Evolutionary conservation across 495 filamentous ascomycete species (phyloP).

Genomic region (Amorphotheca resinae): DNA sequence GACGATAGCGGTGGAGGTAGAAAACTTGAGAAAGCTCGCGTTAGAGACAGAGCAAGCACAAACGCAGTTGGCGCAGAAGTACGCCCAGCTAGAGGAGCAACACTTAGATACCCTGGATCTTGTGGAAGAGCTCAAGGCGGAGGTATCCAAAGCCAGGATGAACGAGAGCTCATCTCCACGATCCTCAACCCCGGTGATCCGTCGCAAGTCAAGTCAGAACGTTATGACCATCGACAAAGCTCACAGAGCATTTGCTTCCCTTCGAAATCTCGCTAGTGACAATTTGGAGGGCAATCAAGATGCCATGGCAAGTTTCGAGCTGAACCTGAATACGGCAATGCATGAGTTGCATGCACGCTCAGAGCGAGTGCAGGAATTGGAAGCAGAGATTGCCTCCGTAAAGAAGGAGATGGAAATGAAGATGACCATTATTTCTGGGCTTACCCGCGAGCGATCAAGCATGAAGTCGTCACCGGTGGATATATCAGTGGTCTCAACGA

Average conservation of each 20-base stretch:
- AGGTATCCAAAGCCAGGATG: slow-evolving; percentile 63
- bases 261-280: slow-evolving; percentile 76
- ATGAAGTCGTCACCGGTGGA: slow-evolving; percentile 83
- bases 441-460: slow-evolving; percentile 83
- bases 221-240: slow-evolving; percentile 82
- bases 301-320: slow-evolving; percentile 81
- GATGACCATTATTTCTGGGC: slow-evolving; percentile 83
- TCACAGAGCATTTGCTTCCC: slow-evolving; percentile 78
- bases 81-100: slow-evolving; percentile 65
- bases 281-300: slow-evolving; percentile 75
- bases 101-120: slow-evolving; percentile 72
- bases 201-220: slow-evolving; percentile 88
- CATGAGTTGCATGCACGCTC: slow-evolving; percentile 79
- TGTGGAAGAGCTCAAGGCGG: slow-evolving; percentile 79
- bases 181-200: slow-evolving; percentile 54
- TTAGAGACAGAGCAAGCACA: slow-evolving; percentile 68
- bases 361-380: slow-evolving; percentile 79
- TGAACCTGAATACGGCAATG: slow-evolving; percentile 84
- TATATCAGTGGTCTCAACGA: slow-evolving; percentile 76
- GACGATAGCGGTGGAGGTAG: slow-evolving; percentile 48
- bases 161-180: slow-evolving; percentile 51
- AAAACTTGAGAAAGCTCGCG: slow-evolving; percentile 53
- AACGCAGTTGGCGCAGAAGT: slow-evolving; percentile 57
- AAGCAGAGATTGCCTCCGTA: slow-evolving; percentile 68
- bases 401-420: slow-evolving; percentile 96